Conservation (phyloP, 2,329 filamentous ascomycete genomes). For the Phaeosphaeria sp. region DNA sequence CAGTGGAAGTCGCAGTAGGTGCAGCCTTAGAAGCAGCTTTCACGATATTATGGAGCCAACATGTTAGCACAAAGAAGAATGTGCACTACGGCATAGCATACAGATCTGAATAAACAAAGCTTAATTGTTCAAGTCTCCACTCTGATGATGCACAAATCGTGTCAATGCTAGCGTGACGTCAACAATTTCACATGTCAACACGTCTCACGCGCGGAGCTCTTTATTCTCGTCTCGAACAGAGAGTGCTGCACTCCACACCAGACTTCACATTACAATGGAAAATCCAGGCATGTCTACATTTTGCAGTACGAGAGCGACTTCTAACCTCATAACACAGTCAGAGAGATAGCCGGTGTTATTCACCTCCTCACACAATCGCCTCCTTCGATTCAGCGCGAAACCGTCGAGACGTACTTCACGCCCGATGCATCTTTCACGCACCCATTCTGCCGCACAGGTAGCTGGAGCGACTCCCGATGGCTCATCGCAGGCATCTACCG, state of each 20-base stretch:
- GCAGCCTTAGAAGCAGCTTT: not conserved
- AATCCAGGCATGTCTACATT: slow-evolving; percentile 34
- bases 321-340: slow-evolving; percentile 39
- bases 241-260: not conserved
- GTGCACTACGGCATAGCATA: not conserved
- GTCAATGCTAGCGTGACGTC: not conserved
- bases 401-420: slow-evolving; percentile 77
- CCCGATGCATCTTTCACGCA: slow-evolving; percentile 76
- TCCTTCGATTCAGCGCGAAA: slow-evolving; percentile 68
- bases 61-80: not conserved
- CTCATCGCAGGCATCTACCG: slow-evolving; percentile 72
- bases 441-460: slow-evolving; percentile 75
- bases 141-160: not conserved
- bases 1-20: slow-evolving; percentile 45
- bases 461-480: slow-evolving; percentile 68
- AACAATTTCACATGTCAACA: not conserved
- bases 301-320: not conserved
- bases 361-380: slow-evolving; percentile 71
- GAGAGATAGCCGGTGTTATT: slow-evolving; percentile 72
- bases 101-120: not conserved
- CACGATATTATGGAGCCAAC: not conserved
- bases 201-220: not conserved
- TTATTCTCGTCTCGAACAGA: not conserved
- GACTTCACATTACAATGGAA: slow-evolving; percentile 19
- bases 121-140: not conserved